Evolutionary conservation across 2,329 filamentous ascomycete genomes (phyloP).

Genomic region (Xylogone sp.): DNA sequence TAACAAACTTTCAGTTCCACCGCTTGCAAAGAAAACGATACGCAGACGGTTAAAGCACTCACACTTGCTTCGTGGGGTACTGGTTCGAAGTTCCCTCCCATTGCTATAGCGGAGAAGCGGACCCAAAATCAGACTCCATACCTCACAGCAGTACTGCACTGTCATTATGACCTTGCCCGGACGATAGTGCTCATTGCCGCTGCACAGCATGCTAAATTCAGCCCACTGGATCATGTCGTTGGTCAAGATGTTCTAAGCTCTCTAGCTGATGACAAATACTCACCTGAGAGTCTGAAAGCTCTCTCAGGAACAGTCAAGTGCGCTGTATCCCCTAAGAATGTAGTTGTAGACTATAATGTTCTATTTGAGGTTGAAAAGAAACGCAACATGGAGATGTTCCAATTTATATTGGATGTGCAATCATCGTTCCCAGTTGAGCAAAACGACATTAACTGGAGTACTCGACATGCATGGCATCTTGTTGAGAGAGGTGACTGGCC

Average conservation of each 20-base stretch:
- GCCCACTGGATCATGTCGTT: neutral
- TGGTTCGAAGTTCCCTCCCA: neutral
- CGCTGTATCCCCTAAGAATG: neutral
- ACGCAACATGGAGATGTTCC: neutral
- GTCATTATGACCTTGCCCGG: neutral
- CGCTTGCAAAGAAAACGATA: neutral
- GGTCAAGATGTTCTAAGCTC: neutral
- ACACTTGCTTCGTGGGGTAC: neutral
- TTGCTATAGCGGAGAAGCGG: neutral
- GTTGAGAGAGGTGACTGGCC: neutral
- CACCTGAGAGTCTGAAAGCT: neutral
- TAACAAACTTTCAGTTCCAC: neutral
- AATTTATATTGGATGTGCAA: neutral
- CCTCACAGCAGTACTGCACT: neutral
- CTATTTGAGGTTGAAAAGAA: neutral
- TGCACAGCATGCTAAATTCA: neutral
- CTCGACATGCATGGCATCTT: neutral
- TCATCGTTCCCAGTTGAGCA: neutral
- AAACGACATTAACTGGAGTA: neutral
- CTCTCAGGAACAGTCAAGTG: neutral
- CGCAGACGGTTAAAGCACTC: neutral
- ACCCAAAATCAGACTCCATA: neutral
- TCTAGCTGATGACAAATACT: neutral
- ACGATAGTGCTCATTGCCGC: neutral
- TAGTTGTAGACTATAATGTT: neutral